phyloP scores from a whole-genome alignment of 257 asterid species.

The Nicotiana obtusifolia region DNA sequence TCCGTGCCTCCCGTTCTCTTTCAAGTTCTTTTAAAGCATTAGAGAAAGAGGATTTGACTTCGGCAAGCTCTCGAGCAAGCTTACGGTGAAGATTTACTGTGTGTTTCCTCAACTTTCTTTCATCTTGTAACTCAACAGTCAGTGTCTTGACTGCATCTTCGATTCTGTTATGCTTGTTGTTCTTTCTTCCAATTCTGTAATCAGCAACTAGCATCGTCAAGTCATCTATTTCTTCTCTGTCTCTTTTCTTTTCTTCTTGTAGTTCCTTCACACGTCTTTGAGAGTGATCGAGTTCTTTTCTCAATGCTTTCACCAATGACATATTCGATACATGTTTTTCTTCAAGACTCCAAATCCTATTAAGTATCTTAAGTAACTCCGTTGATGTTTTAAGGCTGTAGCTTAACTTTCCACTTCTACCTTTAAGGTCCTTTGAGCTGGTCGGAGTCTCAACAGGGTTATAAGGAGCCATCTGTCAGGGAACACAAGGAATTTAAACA shows the following conservation, averaged over 20 bases:
- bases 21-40: constrained; percentile 48
- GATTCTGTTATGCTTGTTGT: constrained; percentile 30
- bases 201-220: constrained; percentile 37
- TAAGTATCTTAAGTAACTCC: constrained; percentile 72
- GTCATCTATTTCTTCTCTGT: constrained; percentile 34
- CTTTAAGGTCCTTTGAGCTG: constrained; percentile 34
- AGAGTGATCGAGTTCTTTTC: constrained; percentile 53
- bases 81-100: constrained; percentile 49
- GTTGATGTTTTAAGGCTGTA: constrained; percentile 63
- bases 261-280: constrained; percentile 39
- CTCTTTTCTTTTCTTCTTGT: constrained; percentile 49
- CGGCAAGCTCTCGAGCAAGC: constrained; percentile 50
- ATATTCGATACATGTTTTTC: constrained; percentile 61
- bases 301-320: constrained; percentile 51
- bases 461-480: constrained; percentile 52
- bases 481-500: not conserved
- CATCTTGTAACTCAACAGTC: constrained; percentile 45
- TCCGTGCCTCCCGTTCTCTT: constrained; percentile 52
- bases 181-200: constrained; percentile 32
- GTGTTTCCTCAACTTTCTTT: constrained; percentile 46
- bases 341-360: constrained; percentile 89
- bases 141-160: constrained; percentile 32
- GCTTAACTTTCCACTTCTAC: constrained; percentile 46
- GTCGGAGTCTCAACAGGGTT: constrained; percentile 30
- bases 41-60: constrained; percentile 39